These are phyloP conservation scores for Tubosaeta sp. DNA, from an alignment of 768 basidiomycete species.

Conservation along the genomic window DNA sequence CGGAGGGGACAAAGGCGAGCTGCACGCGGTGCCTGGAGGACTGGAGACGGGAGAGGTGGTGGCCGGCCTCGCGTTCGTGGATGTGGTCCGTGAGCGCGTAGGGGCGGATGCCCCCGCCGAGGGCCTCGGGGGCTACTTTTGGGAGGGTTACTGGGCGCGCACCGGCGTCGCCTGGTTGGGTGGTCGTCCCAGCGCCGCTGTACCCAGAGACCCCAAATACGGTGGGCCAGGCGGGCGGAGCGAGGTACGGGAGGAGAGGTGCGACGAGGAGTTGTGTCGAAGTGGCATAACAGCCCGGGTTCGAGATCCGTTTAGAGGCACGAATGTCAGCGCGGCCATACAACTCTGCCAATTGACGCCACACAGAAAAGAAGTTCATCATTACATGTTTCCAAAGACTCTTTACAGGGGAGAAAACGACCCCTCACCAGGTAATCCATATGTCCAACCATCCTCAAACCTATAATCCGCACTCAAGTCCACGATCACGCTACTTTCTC, in stretches of 20 bases:
- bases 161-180: slow-evolving; percentile 50
- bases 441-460: slow-evolving; percentile 94
- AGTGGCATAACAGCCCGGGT: slow-evolving; percentile 97
- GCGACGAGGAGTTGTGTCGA: slow-evolving; percentile 90
- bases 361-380: slow-evolving; percentile 30
- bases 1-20: slow-evolving; percentile 82
- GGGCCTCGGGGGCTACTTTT: slow-evolving; percentile 74
- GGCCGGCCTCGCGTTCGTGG: slow-evolving; percentile 93
- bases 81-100: slow-evolving; percentile 97
- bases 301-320: slow-evolving; percentile 81
- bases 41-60: slow-evolving; percentile 57
- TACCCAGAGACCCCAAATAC: too few relatives aligned
- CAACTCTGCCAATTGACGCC: slow-evolving; percentile 62
- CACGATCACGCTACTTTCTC: slow-evolving; percentile 65
- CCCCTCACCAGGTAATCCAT: slow-evolving; percentile 96
- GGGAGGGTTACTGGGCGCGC: slow-evolving; percentile 73
- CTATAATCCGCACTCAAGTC: slow-evolving; percentile 94
- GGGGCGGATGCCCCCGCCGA: slow-evolving; percentile 72
- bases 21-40: slow-evolving; percentile 34
- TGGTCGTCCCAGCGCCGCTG: too few relatives aligned
- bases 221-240: slow-evolving; percentile 27
- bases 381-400: slow-evolving; percentile 31
- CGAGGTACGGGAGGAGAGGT: slow-evolving; percentile 76
- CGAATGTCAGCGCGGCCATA: slow-evolving; percentile 74
- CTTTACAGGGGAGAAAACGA: slow-evolving; percentile 32